Conservation (phyloP, 2,329 filamentous ascomycete genomes). For the Xylaria polymorpha region DNA sequence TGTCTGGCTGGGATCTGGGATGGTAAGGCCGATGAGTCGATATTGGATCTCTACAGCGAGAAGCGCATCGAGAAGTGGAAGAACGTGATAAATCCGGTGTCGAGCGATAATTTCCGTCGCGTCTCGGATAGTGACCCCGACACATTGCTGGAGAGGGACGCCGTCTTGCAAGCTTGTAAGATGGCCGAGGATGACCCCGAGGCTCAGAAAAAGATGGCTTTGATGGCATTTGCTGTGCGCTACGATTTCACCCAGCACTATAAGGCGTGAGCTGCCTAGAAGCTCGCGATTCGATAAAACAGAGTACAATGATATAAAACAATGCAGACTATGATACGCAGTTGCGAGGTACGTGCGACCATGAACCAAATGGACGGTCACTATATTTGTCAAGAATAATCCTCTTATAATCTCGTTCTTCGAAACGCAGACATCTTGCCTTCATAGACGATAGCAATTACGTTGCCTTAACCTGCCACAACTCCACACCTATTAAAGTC, state of each 20-base stretch:
- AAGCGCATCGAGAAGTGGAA: conserved; percentile 60
- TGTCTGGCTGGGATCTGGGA: conserved; percentile 63
- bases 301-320: neutral
- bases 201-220: conserved; percentile 51
- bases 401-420: neutral
- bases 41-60: conserved; percentile 59
- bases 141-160: conserved; percentile 54
- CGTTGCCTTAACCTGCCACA: neutral
- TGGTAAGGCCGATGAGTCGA: conserved; percentile 56
- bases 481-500: neutral
- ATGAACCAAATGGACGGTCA: neutral
- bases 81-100: conserved; percentile 58
- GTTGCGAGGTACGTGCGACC: neutral
- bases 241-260: conserved; percentile 62
- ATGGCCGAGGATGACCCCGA: conserved; percentile 51
- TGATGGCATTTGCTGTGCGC: conserved; percentile 53
- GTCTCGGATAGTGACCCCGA: conserved; percentile 56
- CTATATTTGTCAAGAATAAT: neutral
- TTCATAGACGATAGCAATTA: neutral
- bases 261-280: conserved; percentile 29
- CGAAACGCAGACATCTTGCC: neutral
- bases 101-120: conserved; percentile 57
- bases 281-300: neutral
- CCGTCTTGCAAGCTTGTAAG: conserved; percentile 55
- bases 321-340: neutral